phyloP scores from a whole-genome alignment of 805 yeast genomes.

The Metschnikowia borealis region DNA sequence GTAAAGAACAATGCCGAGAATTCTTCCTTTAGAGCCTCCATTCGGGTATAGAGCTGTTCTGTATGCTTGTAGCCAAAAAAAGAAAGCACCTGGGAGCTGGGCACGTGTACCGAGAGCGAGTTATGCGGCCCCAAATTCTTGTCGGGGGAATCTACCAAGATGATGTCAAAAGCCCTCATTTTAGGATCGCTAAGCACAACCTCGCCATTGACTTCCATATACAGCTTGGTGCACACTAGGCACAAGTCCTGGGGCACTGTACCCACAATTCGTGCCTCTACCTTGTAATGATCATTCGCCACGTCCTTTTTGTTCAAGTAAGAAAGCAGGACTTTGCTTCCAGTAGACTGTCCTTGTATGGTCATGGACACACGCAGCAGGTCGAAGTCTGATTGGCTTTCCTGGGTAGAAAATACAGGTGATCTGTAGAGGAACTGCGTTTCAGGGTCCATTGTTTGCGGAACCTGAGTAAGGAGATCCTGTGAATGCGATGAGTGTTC shows the following conservation, averaged over 20 bases:
- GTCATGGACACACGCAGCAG: neutral
- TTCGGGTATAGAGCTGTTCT: conserved; percentile 18
- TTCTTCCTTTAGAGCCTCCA: conserved; percentile 3
- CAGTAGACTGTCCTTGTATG: neutral
- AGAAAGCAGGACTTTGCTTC: conserved; percentile 2
- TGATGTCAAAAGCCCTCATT: conserved; percentile 22
- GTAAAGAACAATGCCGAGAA: conserved; percentile 4
- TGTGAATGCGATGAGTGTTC: neutral
- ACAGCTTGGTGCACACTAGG: conserved; percentile 28
- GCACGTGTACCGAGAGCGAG: conserved; percentile 10
- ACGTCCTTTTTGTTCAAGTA: neutral
- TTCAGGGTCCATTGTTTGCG: neutral
- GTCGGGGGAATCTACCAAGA: conserved; percentile 17
- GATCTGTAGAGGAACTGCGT: neutral
- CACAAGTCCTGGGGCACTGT: conserved; percentile 25
- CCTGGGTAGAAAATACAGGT: neutral
- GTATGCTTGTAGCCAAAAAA: conserved; percentile 14
- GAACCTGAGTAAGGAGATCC: conserved; percentile 11
- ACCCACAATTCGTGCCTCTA: conserved; percentile 22
- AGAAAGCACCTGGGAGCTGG: conserved; percentile 5
- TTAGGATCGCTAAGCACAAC: conserved; percentile 22
- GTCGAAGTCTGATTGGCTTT: conserved; percentile 3
- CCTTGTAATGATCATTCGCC: conserved; percentile 14
- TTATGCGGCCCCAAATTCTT: conserved; percentile 1
- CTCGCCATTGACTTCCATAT: conserved; percentile 8